These are phyloP conservation scores for Fusarium sp. DNA, from an alignment of 2,329 filamentous ascomycete species.

Conservation along the genomic window DNA sequence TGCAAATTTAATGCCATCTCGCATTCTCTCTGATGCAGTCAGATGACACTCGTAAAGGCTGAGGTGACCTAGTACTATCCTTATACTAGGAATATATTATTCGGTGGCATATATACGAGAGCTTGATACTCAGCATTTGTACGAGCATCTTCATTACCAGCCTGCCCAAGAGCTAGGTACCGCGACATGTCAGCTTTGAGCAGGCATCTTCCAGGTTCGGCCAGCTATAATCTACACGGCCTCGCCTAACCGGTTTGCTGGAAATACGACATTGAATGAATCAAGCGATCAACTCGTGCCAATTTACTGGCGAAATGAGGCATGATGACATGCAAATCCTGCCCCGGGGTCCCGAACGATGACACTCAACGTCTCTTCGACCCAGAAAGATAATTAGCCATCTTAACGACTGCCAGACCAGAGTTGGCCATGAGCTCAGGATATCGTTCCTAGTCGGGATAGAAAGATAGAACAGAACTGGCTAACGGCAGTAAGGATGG, in stretches of 20 bases:
- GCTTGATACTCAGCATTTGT: not conserved
- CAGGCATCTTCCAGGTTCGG: not conserved
- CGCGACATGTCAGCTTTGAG: not conserved
- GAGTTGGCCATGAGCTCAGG: accelerated
- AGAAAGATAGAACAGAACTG: not conserved
- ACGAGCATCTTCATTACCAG: not conserved
- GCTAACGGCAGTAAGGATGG: not conserved
- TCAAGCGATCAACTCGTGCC: not conserved
- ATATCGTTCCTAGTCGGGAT: not conserved
- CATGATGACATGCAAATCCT: not conserved
- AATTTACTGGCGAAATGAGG: not conserved
- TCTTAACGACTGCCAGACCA: not conserved
- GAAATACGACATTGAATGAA: not conserved
- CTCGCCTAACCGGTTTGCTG: not conserved
- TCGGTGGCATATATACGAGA: too few species aligned
- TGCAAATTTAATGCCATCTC: not conserved
- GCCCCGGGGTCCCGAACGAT: not conserved
- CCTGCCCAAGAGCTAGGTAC: not conserved
- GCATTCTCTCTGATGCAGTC: not conserved
- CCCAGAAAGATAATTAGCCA: not conserved
- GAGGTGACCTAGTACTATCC: not conserved
- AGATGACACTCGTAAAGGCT: not conserved
- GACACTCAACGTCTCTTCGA: not conserved
- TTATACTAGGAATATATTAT: not conserved
- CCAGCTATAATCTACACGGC: not conserved